phyloP scores from a whole-genome alignment of 805 yeast genomes.

The Metschnikowia sp. region DNA sequence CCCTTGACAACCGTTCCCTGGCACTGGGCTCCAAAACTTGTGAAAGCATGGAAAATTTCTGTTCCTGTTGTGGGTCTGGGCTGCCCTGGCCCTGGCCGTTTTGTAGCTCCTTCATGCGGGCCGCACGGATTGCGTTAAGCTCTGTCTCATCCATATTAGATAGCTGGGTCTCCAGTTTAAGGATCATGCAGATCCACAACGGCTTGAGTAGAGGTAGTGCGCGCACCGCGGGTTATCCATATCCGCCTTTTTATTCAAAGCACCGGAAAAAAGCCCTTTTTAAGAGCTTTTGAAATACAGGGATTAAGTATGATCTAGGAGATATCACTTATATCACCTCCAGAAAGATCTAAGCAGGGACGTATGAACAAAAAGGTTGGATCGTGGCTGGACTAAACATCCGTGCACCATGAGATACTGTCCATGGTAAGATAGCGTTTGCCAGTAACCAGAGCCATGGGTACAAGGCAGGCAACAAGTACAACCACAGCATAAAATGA shows the following conservation, averaged over 20 bases:
- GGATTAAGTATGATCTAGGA: no score
- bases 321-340: no score
- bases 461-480: background rate
- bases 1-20: slow-evolving; percentile 81
- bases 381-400: background rate
- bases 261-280: no score
- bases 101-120: slow-evolving; percentile 84
- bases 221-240: no score
- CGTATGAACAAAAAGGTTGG: no score
- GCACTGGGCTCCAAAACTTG: slow-evolving; percentile 81
- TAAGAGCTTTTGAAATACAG: no score
- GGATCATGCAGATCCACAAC: no score
- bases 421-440: background rate
- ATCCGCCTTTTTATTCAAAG: no score
- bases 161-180: no score
- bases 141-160: slow-evolving; percentile 77
- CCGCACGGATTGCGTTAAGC: slow-evolving; percentile 85
- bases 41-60: slow-evolving; percentile 45
- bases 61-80: slow-evolving; percentile 28
- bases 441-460: background rate
- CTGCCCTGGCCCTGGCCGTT: slow-evolving; percentile 41
- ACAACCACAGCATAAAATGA: slow-evolving; percentile 12
- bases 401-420: slow-evolving; percentile 6
- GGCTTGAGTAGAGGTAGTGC: no score
- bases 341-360: no score